Base-by-base conservation (phyloP, 805 yeast genomes). In the Isabelozyma heimii region DNA sequence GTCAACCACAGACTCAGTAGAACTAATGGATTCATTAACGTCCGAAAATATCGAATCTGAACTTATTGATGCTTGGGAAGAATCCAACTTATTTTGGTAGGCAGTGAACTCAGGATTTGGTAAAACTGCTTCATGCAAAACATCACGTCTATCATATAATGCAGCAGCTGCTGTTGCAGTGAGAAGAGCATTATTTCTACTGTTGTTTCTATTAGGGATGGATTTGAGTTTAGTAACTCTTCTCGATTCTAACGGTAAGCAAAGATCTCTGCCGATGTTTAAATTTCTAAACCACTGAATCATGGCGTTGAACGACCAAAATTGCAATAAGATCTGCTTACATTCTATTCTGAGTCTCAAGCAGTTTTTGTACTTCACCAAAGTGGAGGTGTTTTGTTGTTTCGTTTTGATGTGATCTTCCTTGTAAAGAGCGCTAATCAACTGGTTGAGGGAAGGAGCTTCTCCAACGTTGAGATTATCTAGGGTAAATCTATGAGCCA, bases 281-380 rank as follows among this genome's bases (percentile, higher is more conserved):
- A 73, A 57, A 42, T 59, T 58, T 37, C 75, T 58, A 54, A 49
- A 66, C 79, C 79, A 73, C 42, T 67, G 63, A 13, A 66, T 54
- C 69, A 72, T 60, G 2, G 66, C 69, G 47, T 63, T 57, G 52
- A 72, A 72, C 16, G 76, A 69, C 77, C 77, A 73, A 44, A 68
- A 68, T 46, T 72, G 76, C 4, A 73, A 56, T 16, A 71, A 58
- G 15, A 70, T 37, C 52, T 73, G 79, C 42, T 62, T 60, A 49
- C 63, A 59, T 55, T 73, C 79, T n/a, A 71, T 51, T 39, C 79
- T 60, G 8, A 69, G 54, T 37, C 79, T 59, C 35, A 73, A 61
- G 7, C 59, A 55, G 53, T 73, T 73, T 45, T 62, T 58, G 51
- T 68, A 69, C 38, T 64, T 60, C 8, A 67, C 61, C 33, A 61